phyloP scores from a whole-genome alignment of 1,284 basidiomycete genomes.

The Trichosporon sp. region DNA sequence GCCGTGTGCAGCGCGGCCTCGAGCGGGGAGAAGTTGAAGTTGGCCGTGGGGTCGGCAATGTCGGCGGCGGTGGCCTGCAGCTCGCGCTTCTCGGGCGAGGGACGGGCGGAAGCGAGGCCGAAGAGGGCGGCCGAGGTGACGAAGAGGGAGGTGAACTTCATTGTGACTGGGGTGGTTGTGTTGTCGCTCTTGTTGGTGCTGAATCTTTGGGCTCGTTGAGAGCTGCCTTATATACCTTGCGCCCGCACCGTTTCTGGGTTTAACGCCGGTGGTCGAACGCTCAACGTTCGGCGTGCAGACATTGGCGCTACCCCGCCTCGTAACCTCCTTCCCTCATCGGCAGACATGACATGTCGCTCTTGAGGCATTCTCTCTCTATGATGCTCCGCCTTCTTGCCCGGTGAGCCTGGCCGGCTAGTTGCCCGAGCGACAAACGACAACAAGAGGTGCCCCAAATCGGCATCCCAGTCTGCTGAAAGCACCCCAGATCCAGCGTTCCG shows the following conservation, averaged over 20 bases:
- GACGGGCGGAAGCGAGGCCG: background rate
- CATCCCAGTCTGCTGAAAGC: background rate
- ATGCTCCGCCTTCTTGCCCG: background rate
- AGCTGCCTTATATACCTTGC: background rate
- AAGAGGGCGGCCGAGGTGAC: background rate
- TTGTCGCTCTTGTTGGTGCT: background rate
- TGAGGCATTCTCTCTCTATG: background rate
- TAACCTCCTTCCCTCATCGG: background rate
- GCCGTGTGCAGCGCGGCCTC: background rate
- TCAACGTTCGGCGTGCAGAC: background rate
- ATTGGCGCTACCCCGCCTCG: background rate
- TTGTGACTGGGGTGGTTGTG: background rate
- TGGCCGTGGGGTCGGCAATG: conserved; percentile 3
- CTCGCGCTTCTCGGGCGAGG: background rate
- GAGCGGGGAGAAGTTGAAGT: background rate
- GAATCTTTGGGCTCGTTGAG: background rate
- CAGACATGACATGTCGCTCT: background rate
- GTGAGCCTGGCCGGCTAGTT: background rate
- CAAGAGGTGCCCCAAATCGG: background rate
- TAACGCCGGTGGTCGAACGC: background rate
- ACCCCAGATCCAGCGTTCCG: background rate
- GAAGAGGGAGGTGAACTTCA: conserved; percentile 12
- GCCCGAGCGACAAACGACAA: background rate
- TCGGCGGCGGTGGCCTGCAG: background rate
- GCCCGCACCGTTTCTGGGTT: background rate